Percentiles rank a stretch among this genome's conserved stretches.
These are phyloP conservation scores for Pichia pseudocactophila DNA, from an alignment of 805 yeast genomes.

Conservation along the genomic window DNA sequence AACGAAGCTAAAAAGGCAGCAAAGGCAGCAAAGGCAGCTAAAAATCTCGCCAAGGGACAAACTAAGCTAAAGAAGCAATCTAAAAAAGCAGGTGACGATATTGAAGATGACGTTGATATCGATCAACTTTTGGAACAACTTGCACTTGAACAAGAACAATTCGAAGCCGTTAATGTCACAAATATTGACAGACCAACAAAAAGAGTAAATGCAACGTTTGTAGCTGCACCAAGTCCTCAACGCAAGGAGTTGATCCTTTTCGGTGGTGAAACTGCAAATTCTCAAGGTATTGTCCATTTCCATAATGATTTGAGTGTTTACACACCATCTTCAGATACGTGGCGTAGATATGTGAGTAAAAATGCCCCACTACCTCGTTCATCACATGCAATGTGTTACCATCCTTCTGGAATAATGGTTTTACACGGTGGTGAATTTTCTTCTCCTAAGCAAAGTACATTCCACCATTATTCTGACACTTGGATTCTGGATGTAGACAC, in stretches of 20 bases:
- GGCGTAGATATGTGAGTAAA: slow-evolving; percentile 74
- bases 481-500: slow-evolving; percentile 83
- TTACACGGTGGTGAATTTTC: slow-evolving; percentile 97
- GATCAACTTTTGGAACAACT: slow-evolving; percentile 74
- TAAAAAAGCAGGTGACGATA: slow-evolving; percentile 72
- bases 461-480: slow-evolving; percentile 93
- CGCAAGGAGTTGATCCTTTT: slow-evolving; percentile 72
- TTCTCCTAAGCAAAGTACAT: slow-evolving; percentile 90
- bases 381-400: slow-evolving; percentile 88
- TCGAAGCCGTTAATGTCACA: slow-evolving; percentile 61
- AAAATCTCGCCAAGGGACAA: slow-evolving; percentile 67
- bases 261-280: slow-evolving; percentile 70
- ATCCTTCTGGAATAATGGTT: slow-evolving; percentile 78
- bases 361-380: slow-evolving; percentile 90
- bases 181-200: slow-evolving; percentile 51
- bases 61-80: slow-evolving; percentile 60
- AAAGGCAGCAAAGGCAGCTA: slow-evolving; percentile 71
- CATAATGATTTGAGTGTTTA: slow-evolving; percentile 75
- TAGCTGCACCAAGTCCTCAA: slow-evolving; percentile 66
- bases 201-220: slow-evolving; percentile 67
- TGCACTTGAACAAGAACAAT: slow-evolving; percentile 71
- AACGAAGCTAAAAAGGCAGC: slow-evolving; percentile 90
- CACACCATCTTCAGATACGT: slow-evolving; percentile 64
- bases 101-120: slow-evolving; percentile 73
- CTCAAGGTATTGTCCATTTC: slow-evolving; percentile 44